Percentiles rank a stretch among this genome's conserved stretches.
phyloP scores from a whole-genome alignment of 2,329 filamentous ascomycete genomes.

The Colletotrichum eleusines region DNA sequence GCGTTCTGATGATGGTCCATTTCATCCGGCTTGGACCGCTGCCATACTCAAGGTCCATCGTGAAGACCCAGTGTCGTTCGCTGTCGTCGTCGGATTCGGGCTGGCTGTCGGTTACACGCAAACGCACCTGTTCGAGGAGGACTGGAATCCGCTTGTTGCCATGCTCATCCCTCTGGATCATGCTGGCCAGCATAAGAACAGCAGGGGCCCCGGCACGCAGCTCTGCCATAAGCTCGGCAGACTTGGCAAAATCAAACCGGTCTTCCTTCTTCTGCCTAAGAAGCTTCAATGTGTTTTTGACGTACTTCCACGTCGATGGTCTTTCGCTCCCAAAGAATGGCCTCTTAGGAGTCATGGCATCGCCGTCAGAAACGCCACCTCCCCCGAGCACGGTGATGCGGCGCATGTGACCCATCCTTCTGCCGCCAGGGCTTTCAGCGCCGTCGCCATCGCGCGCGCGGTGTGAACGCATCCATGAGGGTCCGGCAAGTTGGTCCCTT shows the following conservation, averaged over 20 bases:
- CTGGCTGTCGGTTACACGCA: conserved; percentile 84
- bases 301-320: conserved; percentile 86
- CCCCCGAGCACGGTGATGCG: conserved; percentile 75
- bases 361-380: conserved; percentile 73
- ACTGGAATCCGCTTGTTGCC: conserved; percentile 96
- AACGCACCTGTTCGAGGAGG: conserved; percentile 92
- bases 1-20: conserved; percentile 90
- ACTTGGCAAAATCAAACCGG: conserved; percentile 93
- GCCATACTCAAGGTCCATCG: conserved; percentile 94
- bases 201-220: conserved; percentile 92
- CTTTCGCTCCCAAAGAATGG: conserved; percentile 74
- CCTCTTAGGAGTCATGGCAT: conserved; percentile 67
- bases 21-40: conserved; percentile 96
- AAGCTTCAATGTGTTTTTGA: conserved; percentile 88
- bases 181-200: conserved; percentile 93
- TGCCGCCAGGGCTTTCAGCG: conserved; percentile 61
- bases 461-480: conserved; percentile 64
- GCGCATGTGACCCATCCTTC: conserved; percentile 72
- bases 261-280: conserved; percentile 87
- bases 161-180: conserved; percentile 97
- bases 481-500: conserved; percentile 69
- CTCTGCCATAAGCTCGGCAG: conserved; percentile 95
- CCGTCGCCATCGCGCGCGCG: conserved; percentile 60
- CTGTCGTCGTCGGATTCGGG: conserved; percentile 73
- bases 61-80: conserved; percentile 85